Conservation (phyloP, 2,329 filamentous ascomycete species). For the Neopestalotiopsis clavispora region DNA sequence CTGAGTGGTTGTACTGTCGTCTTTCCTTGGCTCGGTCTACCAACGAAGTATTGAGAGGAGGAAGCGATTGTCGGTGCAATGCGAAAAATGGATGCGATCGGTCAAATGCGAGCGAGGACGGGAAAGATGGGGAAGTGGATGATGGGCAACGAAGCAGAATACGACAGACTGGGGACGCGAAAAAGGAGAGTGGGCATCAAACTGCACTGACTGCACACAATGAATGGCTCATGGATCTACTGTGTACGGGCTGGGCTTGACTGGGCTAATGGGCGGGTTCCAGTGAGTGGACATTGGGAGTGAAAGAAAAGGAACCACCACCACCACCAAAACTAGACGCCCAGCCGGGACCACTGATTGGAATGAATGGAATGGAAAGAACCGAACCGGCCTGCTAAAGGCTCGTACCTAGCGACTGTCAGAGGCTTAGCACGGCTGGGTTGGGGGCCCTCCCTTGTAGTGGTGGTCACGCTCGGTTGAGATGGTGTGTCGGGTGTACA, state of each 20-base stretch:
- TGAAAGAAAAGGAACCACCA: not conserved
- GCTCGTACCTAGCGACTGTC: constrained; percentile 1
- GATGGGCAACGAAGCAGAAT: not conserved
- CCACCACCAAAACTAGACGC: not conserved
- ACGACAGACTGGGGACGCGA: constrained; percentile 1
- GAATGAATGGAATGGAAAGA: not conserved
- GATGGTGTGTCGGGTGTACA: not conserved
- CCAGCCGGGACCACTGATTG: not conserved
- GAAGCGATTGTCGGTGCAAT: not conserved
- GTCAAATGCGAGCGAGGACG: not conserved
- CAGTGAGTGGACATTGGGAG: not conserved
- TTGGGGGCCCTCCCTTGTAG: not conserved
- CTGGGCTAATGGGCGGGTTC: not conserved
- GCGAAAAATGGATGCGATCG: not conserved
- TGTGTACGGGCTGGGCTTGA: not conserved
- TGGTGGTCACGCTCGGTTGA: not conserved
- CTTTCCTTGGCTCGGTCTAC: not conserved
- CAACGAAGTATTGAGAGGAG: not conserved
- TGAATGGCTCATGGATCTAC: no score
- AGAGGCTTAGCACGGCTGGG: constrained; percentile 3
- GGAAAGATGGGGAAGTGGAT: constrained; percentile 1
- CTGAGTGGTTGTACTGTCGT: not conserved
- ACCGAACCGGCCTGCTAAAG: not conserved
- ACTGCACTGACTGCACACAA: no score
- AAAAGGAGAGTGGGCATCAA: not conserved